These are phyloP conservation scores for Xylogone sp. DNA, from an alignment of 2,329 filamentous ascomycete genomes.

Conservation along the genomic window DNA sequence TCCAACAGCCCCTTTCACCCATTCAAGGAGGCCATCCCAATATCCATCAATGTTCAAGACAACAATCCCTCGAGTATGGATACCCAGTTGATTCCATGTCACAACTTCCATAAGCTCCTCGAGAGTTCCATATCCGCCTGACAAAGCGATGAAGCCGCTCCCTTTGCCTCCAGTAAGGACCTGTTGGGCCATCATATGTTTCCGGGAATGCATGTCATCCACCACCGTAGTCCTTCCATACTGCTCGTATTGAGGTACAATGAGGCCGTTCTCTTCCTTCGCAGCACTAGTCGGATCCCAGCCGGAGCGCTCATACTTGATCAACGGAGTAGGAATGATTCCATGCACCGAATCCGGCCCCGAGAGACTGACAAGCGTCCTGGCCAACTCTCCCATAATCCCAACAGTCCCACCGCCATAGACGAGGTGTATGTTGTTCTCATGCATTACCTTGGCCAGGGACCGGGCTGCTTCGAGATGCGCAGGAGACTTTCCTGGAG, in stretches of 20 bases:
- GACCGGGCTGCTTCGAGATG: slow-evolving; percentile 76
- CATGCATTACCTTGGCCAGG: slow-evolving; percentile 71
- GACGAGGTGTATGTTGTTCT: slow-evolving; percentile 75
- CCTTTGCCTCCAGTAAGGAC: slow-evolving; percentile 79
- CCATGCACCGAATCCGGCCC: slow-evolving; percentile 84
- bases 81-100: slow-evolving; percentile 96
- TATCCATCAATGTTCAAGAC: slow-evolving; percentile 87
- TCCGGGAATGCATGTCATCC: slow-evolving; percentile 92
- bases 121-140: slow-evolving; percentile 89
- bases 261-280: slow-evolving; percentile 32
- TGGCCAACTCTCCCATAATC: slow-evolving; percentile 85
- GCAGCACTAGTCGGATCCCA: slow-evolving; percentile 47
- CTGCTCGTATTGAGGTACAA: slow-evolving; percentile 39
- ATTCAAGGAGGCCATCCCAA: slow-evolving; percentile 81
- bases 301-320: slow-evolving; percentile 66
- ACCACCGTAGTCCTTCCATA: slow-evolving; percentile 89
- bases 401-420: slow-evolving; percentile 95
- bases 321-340: slow-evolving; percentile 84
- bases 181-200: slow-evolving; percentile 87
- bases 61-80: slow-evolving; percentile 76
- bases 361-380: slow-evolving; percentile 76
- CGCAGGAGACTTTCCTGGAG: slow-evolving; percentile 64
- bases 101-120: slow-evolving; percentile 91
- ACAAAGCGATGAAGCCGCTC: slow-evolving; percentile 83
- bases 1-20: slow-evolving; percentile 72